Conservation (phyloP, 1,139 yeast species). For the Candida labiduridarum region DNA sequence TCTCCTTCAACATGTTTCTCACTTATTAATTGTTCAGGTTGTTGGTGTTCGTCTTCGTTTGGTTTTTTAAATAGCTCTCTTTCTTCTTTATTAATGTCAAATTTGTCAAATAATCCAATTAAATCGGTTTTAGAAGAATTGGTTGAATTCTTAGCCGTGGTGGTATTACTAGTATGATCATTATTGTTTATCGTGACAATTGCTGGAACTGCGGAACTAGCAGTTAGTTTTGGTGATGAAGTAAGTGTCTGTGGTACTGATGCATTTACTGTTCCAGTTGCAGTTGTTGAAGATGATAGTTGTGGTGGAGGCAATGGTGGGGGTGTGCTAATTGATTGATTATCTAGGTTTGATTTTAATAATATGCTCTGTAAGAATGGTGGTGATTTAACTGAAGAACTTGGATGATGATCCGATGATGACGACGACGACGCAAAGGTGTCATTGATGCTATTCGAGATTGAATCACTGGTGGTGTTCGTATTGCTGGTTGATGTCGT, state of each 20-base stretch:
- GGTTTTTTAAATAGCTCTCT: constrained; percentile 8
- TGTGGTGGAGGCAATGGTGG: not conserved
- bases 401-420: constrained; percentile 1
- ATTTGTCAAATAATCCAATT: constrained; percentile 44
- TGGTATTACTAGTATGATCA: not conserved
- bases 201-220: constrained; percentile 28
- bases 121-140: constrained; percentile 28
- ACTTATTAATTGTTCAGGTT: constrained; percentile 4
- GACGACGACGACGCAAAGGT: constrained; percentile 1
- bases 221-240: constrained; percentile 12
- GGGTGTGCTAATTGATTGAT: not conserved
- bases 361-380: constrained; percentile 25
- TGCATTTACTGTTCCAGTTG: constrained; percentile 10
- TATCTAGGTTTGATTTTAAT: constrained; percentile 16
- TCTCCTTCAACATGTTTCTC: constrained; percentile 15
- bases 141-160: constrained; percentile 4
- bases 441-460: not conserved
- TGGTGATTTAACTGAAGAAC: constrained; percentile 15
- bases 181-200: constrained; percentile 26
- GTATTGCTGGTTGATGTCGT: constrained; percentile 48
- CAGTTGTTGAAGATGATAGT: not conserved
- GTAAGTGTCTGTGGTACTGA: constrained; percentile 9
- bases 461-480: constrained; percentile 22
- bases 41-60: constrained; percentile 7
- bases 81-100: constrained; percentile 26